Evolutionary conservation across 225 moss, liverwort and hornwort genomes (phyloP), one percentile per base, ranked within the genome.

Genomic region (Marchantia paleacea): DNA sequence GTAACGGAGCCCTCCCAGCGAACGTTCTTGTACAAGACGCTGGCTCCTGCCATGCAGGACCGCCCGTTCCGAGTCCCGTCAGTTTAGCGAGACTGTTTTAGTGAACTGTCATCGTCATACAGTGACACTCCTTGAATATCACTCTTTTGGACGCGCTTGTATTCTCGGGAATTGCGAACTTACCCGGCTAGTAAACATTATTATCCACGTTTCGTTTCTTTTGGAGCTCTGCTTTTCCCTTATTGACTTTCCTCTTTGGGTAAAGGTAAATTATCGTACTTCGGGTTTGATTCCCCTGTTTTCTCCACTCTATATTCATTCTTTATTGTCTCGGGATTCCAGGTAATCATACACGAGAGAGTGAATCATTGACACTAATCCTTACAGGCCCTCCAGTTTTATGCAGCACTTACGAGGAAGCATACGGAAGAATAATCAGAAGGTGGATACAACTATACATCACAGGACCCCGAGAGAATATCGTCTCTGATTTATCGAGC

Each of bases 61-160:
- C 74, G 54, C 54, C 74, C 74, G 55, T 74, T 55, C 74, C 54
- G 8, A 29, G 53, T 74, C 53, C 74, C 39, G 55, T 74, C 28
- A 29, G 9, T n/a, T 55, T 54, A 55, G 54, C 74, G 55, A 16
- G 4, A 74, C 74, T 74, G 74, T 74, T 74, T 5, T 9, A 55
- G 25, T 74, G 74, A 55, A 74, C 74, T 74, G 54, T 53, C 73
- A 73, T 73, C 53, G 13, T 16, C 73, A 26, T 73, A 73, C 53
- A 73, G 73, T 73, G 74, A 26, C 74, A 16, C 73, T 73, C 74
- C 54, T 55, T 28, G 74, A 74, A 55, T 74, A 28, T 1, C 12
- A 29, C 68, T 26, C 54, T 29, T 55, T 24, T 55, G 54, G 54
- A 54, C 24, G 28, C 7, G 7, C 13, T 11, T 55, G 18, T 30